A percentile compares a stretch with the other conserved stretches of the same genome.
Conservation (phyloP, 2,329 filamentous ascomycete genomes). For the Phaeosphaeriaceae sp. region DNA sequence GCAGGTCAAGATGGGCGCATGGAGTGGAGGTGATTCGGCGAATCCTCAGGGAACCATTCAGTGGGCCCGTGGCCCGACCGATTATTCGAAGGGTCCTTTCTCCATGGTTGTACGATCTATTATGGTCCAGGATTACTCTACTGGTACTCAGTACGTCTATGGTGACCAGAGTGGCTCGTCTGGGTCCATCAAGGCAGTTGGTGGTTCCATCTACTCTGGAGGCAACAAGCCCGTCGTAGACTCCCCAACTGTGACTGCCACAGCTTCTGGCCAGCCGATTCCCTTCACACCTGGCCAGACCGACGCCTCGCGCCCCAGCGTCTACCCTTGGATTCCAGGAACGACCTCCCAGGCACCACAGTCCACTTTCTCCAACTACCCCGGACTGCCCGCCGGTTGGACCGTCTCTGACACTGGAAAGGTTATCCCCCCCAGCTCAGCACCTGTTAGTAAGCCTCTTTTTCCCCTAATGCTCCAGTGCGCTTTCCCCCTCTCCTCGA, state of each 20-base stretch:
- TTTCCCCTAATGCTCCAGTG: constrained; percentile 12
- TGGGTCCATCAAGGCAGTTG: constrained; percentile 82
- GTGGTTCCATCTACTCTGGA: constrained; percentile 73
- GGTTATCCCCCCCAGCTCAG: constrained; percentile 75
- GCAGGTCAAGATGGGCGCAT: constrained; percentile 90
- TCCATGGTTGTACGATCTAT: constrained; percentile 82
- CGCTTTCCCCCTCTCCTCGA: constrained; percentile 2
- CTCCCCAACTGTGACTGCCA: constrained; percentile 69
- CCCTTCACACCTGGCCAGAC: constrained; percentile 71
- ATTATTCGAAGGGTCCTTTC: constrained; percentile 85
- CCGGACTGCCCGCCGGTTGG: constrained; percentile 79
- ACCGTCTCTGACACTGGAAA: constrained; percentile 79
- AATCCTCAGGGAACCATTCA: constrained; percentile 83
- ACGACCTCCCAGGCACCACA: constrained; percentile 60
- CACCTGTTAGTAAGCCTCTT: constrained; percentile 67
- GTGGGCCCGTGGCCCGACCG: constrained; percentile 86
- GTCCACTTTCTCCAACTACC: constrained; percentile 54
- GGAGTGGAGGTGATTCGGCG: constrained; percentile 85
- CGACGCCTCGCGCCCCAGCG: constrained; percentile 51
- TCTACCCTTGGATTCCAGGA: constrained; percentile 68
- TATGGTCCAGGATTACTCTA: constrained; percentile 88
- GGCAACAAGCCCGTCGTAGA: constrained; percentile 61
- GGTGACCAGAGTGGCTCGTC: constrained; percentile 78
- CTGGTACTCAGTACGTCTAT: constrained; percentile 84
- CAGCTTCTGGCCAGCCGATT: constrained; percentile 68